A percentile compares a stretch with the other conserved stretches of the same genome.
Evolutionary conservation across 352 stramenopile species (phyloP).

Genomic region (Phytopythium boreale): DNA sequence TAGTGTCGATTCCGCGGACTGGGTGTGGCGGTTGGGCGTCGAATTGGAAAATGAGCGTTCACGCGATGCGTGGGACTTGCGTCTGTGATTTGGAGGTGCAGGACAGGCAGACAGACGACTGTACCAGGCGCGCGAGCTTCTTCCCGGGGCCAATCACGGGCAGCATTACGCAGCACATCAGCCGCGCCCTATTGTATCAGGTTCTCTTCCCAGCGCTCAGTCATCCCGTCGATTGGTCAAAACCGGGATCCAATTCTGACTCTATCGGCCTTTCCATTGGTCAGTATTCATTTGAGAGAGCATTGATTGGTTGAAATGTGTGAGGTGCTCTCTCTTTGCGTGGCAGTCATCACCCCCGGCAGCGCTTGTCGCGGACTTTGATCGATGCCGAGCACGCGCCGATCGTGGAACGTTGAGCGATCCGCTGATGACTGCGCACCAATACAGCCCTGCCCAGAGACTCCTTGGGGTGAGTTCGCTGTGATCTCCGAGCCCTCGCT

Average conservation of each 20-base stretch:
- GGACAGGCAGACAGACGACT: neutral
- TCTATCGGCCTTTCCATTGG: neutral
- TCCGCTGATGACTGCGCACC: slow-evolving; percentile 3
- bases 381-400: neutral
- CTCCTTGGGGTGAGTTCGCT: too few relatives aligned
- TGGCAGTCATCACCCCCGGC: slow-evolving; percentile 1
- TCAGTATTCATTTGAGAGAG: neutral
- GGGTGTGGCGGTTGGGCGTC: slow-evolving; percentile 13
- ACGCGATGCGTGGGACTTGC: neutral
- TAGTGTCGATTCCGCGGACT: neutral
- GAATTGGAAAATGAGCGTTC: slow-evolving; percentile 11
- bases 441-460: too few relatives aligned
- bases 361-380: neutral
- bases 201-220: neutral
- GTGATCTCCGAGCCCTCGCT: too few relatives aligned
- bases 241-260: slow-evolving; percentile 1
- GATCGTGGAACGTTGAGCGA: neutral
- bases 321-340: neutral
- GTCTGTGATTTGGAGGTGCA: neutral
- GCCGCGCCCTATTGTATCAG: neutral
- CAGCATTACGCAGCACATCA: slow-evolving; percentile 1
- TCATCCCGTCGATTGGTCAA: slow-evolving; percentile 5
- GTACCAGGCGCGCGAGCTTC: neutral
- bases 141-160: neutral
- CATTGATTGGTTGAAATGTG: neutral